Percentiles rank a stretch among this genome's conserved stretches.
phyloP scores from a whole-genome alignment of 2,329 filamentous ascomycete genomes.

The Ceratocystis papillata region DNA sequence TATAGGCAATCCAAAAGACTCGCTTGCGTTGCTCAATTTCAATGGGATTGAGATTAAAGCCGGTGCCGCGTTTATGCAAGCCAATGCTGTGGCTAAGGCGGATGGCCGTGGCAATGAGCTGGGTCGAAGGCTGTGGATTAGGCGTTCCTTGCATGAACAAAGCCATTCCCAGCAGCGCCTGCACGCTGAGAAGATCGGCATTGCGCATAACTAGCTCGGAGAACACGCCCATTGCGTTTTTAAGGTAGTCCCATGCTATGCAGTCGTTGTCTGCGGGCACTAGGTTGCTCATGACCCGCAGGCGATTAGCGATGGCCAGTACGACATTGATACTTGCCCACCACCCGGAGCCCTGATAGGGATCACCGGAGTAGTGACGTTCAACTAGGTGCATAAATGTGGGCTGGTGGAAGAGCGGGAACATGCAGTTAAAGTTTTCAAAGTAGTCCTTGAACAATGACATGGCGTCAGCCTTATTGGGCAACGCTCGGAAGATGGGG shows the following conservation, averaged over 20 bases:
- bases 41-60: constrained; percentile 84
- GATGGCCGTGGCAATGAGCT: constrained; percentile 82
- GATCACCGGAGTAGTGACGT: constrained; percentile 81
- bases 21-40: constrained; percentile 79
- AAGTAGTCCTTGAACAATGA: constrained; percentile 90
- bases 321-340: constrained; percentile 95
- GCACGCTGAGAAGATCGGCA: constrained; percentile 86
- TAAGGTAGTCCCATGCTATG: constrained; percentile 89
- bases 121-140: constrained; percentile 88
- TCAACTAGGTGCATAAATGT: constrained; percentile 98
- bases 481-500: constrained; percentile 70
- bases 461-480: constrained; percentile 74
- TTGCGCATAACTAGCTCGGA: constrained; percentile 92
- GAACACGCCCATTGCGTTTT: constrained; percentile 91
- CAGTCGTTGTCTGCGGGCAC: constrained; percentile 85
- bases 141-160: constrained; percentile 93
- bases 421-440: constrained; percentile 98
- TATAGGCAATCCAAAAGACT: constrained; percentile 57
- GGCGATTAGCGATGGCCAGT: constrained; percentile 80
- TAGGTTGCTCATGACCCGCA: constrained; percentile 91
- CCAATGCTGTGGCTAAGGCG: constrained; percentile 87
- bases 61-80: constrained; percentile 82
- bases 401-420: constrained; percentile 91
- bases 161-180: constrained; percentile 85
- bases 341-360: constrained; percentile 93